Evolutionary conservation across 2,329 filamentous ascomycete species (phyloP).

Genomic region (Fusarium phyllophilum): DNA sequence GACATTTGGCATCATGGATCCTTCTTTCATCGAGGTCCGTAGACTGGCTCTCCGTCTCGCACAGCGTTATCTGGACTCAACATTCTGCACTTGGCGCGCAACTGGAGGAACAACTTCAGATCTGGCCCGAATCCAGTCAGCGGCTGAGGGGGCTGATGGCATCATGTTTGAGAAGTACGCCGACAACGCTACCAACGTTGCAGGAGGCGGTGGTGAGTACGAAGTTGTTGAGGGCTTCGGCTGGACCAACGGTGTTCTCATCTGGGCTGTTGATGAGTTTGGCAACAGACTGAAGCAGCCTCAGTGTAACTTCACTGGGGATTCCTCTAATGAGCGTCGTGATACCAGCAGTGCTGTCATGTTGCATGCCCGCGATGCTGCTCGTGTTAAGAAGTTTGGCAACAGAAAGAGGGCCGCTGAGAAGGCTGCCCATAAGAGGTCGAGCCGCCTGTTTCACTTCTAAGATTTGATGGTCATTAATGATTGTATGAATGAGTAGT

Average conservation of each 20-base stretch:
- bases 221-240: slow-evolving; percentile 76
- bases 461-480: background rate
- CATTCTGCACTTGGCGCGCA: slow-evolving; percentile 76
- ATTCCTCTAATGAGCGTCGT: slow-evolving; percentile 51
- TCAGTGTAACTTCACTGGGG: slow-evolving; percentile 62
- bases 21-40: slow-evolving; percentile 64
- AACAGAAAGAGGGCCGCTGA: slow-evolving; percentile 28
- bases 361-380: slow-evolving; percentile 57
- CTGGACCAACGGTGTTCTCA: slow-evolving; percentile 75
- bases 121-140: slow-evolving; percentile 61
- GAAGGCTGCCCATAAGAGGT: slow-evolving; percentile 24
- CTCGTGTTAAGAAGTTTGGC: slow-evolving; percentile 61
- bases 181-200: slow-evolving; percentile 68
- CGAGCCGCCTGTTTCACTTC: slow-evolving; percentile 20
- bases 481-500: background rate
- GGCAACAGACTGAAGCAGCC: slow-evolving; percentile 64
- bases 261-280: slow-evolving; percentile 74
- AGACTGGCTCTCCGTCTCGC: slow-evolving; percentile 66
- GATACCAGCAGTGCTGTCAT: slow-evolving; percentile 56
- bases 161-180: slow-evolving; percentile 78
- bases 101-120: slow-evolving; percentile 70
- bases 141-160: slow-evolving; percentile 57
- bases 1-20: slow-evolving; percentile 63
- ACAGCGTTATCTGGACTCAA: slow-evolving; percentile 73
- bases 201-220: slow-evolving; percentile 74